Percentiles rank a stretch among this genome's conserved stretches.
Evolutionary conservation across 2,329 filamentous ascomycete genomes (phyloP).

Genomic region (Verticillium dahliae): DNA sequence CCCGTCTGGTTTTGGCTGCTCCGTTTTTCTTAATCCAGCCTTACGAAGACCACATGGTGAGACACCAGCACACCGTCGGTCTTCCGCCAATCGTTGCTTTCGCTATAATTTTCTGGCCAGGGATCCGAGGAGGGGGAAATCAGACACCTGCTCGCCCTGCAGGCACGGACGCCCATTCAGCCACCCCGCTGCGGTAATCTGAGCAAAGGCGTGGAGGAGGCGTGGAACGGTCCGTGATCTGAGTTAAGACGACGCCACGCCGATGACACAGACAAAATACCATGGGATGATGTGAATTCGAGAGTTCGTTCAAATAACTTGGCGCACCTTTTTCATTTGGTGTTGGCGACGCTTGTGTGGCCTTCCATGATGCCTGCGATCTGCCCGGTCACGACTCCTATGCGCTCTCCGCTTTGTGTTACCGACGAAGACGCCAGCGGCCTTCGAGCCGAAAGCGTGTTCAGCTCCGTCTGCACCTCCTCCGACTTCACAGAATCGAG

Average conservation of each 20-base stretch:
- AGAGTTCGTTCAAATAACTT: background rate
- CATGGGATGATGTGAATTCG: background rate
- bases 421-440: background rate
- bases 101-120: background rate
- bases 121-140: background rate
- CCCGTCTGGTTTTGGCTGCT: background rate
- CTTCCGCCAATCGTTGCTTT: background rate
- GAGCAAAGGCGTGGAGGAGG: background rate
- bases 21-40: background rate
- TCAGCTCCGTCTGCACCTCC: background rate
- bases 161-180: background rate
- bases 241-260: background rate
- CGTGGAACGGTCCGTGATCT: background rate
- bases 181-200: background rate
- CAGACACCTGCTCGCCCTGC: background rate
- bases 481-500: background rate
- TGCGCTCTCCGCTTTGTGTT: background rate
- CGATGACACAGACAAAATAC: background rate
- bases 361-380: background rate
- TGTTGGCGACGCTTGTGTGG: background rate
- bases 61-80: background rate
- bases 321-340: background rate
- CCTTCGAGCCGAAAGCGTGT: background rate
- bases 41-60: background rate
- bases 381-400: background rate